Evolutionary conservation across 768 basidiomycete species (phyloP), one percentile per base, ranked within the genome.

Genomic region (Lactarius trivialis): DNA sequence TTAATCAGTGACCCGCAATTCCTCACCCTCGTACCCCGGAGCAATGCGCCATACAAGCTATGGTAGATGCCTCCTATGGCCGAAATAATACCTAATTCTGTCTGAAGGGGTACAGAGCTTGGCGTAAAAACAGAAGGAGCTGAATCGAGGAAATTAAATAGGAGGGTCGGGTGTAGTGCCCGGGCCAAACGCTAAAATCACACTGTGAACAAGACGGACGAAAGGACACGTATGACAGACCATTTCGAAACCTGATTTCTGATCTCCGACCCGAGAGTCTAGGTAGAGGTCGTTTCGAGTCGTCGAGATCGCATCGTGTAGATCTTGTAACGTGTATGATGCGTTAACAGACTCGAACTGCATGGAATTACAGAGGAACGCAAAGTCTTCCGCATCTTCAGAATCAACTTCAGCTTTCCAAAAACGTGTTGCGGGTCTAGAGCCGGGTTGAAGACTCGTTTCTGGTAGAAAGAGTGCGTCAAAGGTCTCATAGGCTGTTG

Each of bases 61-160:
- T 80, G 79, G 26, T 79, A 76, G 65, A 93, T 83, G 61, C 79
- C 77, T 32, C 78, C 77, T 6, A 86, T 78, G 1, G 81, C 79
- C n/a, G 80, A 62, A 17, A 92, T 74, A 60, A 85, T 76, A 61
- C 83, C 80, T 19, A 84, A 72, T 62, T 89, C 86, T 2, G 79
- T 80, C 61, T 86, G 85, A 14, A 82, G 72, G 2, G 85, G 82
- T 33, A 69, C 78, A n/a, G 74, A 74, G 65, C 79, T 81, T 0
- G 90, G 88, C 4, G 85, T 81, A 73, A 96, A 95, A 2, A 89
- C 89, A 15, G 82, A 71, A 2, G 95, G 91, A 4, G 92, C 91
- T 66, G 84, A 84, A 71, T 98, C 95, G 24, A 98, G 82, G 73
- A 93, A 91, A 1, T 89, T 86, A 24, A 92, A 86, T 2, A 93